Evolutionary conservation across 2,329 filamentous ascomycete species (phyloP).

Genomic region (Talaromyces verruculosus): DNA sequence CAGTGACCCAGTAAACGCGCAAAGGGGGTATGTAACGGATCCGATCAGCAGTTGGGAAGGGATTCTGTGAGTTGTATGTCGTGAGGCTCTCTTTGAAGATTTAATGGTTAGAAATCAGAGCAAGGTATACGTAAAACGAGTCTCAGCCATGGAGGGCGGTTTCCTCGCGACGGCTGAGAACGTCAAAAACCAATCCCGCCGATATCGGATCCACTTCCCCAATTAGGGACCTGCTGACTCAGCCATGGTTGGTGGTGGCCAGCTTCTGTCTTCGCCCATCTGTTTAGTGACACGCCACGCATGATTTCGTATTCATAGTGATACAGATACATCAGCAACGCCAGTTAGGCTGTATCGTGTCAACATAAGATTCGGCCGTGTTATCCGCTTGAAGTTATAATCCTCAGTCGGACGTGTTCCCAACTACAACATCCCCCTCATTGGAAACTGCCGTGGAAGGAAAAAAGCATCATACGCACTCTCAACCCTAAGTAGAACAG

Average conservation of each 20-base stretch:
- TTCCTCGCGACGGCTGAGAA: neutral
- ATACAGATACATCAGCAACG: too few relatives aligned
- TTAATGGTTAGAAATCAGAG: neutral
- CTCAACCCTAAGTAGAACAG: too few relatives aligned
- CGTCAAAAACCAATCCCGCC: neutral
- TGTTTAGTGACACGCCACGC: too few relatives aligned
- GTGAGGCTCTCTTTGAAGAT: neutral
- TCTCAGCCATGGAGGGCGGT: neutral
- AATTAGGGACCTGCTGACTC: neutral
- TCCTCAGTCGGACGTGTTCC: too few relatives aligned
- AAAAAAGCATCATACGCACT: too few relatives aligned
- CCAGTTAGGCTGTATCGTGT: too few relatives aligned
- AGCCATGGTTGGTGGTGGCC: neutral
- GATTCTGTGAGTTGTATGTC: neutral
- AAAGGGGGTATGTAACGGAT: neutral
- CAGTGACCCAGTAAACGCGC: neutral
- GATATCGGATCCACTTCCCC: neutral
- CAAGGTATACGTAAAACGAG: neutral
- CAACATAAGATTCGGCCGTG: too few relatives aligned
- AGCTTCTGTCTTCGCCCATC: too few relatives aligned
- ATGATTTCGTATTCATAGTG: too few relatives aligned
- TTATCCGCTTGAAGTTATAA: too few relatives aligned
- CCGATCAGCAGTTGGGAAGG: neutral
- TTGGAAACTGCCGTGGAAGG: too few relatives aligned
- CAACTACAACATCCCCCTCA: too few relatives aligned